These are phyloP conservation scores for Agaricus subrufescens DNA, from an alignment of 768 basidiomycete species.

Conservation along the genomic window DNA sequence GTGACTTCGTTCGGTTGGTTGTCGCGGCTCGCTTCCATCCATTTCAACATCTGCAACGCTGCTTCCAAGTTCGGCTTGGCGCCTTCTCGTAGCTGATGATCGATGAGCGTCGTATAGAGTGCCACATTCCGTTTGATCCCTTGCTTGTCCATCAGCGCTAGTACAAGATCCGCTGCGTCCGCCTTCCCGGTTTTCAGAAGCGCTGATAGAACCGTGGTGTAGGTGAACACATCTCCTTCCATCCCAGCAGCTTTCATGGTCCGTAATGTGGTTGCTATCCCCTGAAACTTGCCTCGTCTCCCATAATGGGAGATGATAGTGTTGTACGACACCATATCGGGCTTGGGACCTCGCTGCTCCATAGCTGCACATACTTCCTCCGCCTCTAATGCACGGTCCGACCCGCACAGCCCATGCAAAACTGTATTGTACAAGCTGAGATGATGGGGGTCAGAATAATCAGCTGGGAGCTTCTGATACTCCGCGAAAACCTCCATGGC, in stretches of 20 bases:
- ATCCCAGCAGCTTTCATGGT: conserved; percentile 51
- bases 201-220: conserved; percentile 79
- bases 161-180: conserved; percentile 60
- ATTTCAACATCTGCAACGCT: conserved; percentile 64
- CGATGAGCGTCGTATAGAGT: conserved; percentile 77
- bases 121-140: conserved; percentile 71
- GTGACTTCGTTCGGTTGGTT: conserved; percentile 70
- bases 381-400: conserved; percentile 34
- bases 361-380: conserved; percentile 38
- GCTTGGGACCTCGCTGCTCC: conserved; percentile 47
- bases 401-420: conserved; percentile 58
- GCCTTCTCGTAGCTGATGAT: conserved; percentile 59
- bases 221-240: conserved; percentile 77
- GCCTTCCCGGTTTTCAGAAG: conserved; percentile 62
- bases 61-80: conserved; percentile 49
- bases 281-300: conserved; percentile 56
- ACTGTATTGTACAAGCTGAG: conserved; percentile 69
- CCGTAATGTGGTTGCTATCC: conserved; percentile 53
- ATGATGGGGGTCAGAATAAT: conserved; percentile 18
- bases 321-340: conserved; percentile 78
- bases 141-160: conserved; percentile 72
- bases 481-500: conserved; percentile 47
- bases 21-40: conserved; percentile 62
- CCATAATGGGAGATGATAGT: conserved; percentile 69
- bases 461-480: conserved; percentile 37